Conservation (phyloP, 768 basidiomycete species). For the Hericium alpestre region DNA sequence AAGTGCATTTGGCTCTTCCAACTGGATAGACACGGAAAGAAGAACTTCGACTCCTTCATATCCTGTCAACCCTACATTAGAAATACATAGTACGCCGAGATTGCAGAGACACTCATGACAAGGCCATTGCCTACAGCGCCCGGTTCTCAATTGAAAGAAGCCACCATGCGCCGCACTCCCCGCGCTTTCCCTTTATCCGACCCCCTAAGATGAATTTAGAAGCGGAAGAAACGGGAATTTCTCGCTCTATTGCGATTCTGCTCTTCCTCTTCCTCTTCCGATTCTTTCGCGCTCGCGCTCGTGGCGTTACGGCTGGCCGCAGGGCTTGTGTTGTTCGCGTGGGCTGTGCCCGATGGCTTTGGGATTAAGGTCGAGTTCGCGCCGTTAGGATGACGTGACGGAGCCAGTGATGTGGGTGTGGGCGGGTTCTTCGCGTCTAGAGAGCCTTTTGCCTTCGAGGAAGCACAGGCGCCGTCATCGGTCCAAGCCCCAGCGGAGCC, state of each 20-base stretch:
- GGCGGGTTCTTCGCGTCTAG: not conserved
- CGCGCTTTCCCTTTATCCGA: not conserved
- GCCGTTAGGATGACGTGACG: not conserved
- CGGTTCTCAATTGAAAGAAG: not conserved
- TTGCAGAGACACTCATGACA: no score
- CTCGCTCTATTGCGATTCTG: not conserved
- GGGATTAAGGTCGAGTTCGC: not conserved
- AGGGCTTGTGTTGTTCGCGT: not conserved
- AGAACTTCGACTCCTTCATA: not conserved
- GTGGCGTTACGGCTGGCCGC: not conserved
- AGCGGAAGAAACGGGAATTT: constrained; percentile 16
- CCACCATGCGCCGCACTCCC: not conserved
- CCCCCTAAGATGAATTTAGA: constrained; percentile 4
- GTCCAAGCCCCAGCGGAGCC: constrained; percentile 44
- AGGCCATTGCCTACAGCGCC: no score
- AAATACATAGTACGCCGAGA: not conserved
- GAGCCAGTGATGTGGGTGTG: not conserved
- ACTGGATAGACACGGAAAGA: not conserved
- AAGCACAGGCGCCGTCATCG: constrained; percentile 41
- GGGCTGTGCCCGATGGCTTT: not conserved
- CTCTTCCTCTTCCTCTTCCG: not conserved
- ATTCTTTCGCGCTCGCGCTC: not conserved
- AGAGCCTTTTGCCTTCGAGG: constrained; percentile 3
- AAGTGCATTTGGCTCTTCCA: no score
- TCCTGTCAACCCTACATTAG: not conserved